Evolutionary conservation across 1,284 basidiomycete species (phyloP).

Genomic region (Cutaneotrichosporon dermatis): DNA sequence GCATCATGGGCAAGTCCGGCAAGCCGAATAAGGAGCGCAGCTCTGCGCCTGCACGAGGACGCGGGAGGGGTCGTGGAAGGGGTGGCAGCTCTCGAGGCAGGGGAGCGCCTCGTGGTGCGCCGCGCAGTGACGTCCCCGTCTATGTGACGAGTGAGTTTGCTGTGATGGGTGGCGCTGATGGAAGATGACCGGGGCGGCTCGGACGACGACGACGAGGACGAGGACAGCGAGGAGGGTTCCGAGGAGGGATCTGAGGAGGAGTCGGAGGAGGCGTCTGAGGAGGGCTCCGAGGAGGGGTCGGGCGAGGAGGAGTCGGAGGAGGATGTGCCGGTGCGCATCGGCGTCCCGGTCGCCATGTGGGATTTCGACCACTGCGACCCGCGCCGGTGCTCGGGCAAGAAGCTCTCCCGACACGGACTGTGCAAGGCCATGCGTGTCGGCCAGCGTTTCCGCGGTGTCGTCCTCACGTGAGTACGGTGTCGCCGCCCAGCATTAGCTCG

Average conservation of each 20-base stretch:
- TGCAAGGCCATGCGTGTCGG: constrained; percentile 81
- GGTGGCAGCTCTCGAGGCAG: constrained; percentile 8
- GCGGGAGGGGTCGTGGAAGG: constrained; percentile 8
- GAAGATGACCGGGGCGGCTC: too few species aligned
- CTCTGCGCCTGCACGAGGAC: constrained; percentile 3
- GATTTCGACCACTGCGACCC: constrained; percentile 98
- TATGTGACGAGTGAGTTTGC: constrained; percentile 9
- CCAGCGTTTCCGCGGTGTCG: constrained; percentile 81
- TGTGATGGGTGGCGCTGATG: too few species aligned
- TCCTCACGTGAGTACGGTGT: constrained; percentile 69
- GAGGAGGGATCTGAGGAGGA: constrained; percentile 27
- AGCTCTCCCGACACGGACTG: constrained; percentile 77
- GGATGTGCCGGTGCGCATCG: constrained; percentile 49
- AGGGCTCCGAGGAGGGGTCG: constrained; percentile 16
- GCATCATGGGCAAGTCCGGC: constrained; percentile 19
- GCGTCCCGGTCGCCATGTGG: constrained; percentile 82
- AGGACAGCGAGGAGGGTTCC: constrained; percentile 7
- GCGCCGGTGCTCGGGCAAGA: constrained; percentile 89
- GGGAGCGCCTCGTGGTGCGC: neutral
- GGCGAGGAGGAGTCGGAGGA: constrained; percentile 32
- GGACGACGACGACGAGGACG: too few species aligned
- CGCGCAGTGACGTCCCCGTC: constrained; percentile 7
- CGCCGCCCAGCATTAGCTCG: too few species aligned
- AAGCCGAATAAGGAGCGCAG: constrained; percentile 17
- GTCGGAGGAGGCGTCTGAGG: constrained; percentile 22